A percentile compares a stretch with the other conserved stretches of the same genome.
Evolutionary conservation across 768 basidiomycete genomes (phyloP).

Genomic region (Pluteus cervinus): DNA sequence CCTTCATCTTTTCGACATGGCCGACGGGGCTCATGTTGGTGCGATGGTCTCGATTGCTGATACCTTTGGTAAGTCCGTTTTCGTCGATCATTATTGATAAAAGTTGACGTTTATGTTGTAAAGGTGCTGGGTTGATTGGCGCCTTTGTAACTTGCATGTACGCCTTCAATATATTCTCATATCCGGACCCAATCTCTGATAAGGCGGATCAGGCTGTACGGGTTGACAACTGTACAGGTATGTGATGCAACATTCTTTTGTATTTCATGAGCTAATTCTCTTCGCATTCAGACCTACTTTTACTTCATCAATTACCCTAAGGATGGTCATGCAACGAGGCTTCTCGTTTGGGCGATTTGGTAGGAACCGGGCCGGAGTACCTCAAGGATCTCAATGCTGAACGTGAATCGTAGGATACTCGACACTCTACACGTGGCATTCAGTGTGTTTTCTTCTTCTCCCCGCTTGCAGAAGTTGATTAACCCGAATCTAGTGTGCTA

Average conservation of each 20-base stretch:
- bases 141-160: conserved; percentile 27
- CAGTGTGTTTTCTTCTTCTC: conserved; percentile 13
- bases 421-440: conserved; percentile 25
- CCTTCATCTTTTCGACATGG: too few species aligned
- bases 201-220: conserved; percentile 22
- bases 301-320: conserved; percentile 27
- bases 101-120: too few species aligned
- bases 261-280: neutral
- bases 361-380: neutral
- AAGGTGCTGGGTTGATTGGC: conserved; percentile 21
- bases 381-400: neutral
- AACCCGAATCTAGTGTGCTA: conserved; percentile 31
- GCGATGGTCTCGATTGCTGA: too few species aligned
- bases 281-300: conserved; percentile 23
- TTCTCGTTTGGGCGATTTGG: neutral
- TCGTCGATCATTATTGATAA: too few species aligned
- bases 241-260: neutral
- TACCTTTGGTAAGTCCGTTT: too few species aligned
- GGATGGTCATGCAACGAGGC: conserved; percentile 9
- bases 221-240: conserved; percentile 30
- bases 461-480: conserved; percentile 19
- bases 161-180: conserved; percentile 6
- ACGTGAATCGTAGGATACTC: conserved; percentile 14
- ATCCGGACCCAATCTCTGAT: conserved; percentile 1
- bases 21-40: too few species aligned